These are phyloP conservation scores for Chrysanthemum makinoi DNA, from an alignment of 129 eudicot species.

Conservation along the genomic window DNA sequence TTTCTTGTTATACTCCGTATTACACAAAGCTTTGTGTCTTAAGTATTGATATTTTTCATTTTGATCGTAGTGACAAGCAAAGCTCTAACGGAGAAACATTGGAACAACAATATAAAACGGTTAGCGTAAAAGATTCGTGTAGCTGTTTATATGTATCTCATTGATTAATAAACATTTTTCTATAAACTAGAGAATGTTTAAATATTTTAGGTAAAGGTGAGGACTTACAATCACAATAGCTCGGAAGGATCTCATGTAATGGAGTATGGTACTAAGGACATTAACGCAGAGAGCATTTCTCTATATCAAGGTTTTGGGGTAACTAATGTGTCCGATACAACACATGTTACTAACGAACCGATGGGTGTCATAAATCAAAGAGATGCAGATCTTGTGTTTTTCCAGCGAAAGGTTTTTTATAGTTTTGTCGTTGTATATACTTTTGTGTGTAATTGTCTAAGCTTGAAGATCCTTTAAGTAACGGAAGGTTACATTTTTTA, in stretches of 20 bases:
- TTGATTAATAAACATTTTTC: not conserved
- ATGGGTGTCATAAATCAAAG: constrained; percentile 71
- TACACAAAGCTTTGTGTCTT: too few species aligned
- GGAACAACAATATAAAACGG: constrained; percentile 63
- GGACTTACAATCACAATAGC: constrained; percentile 74
- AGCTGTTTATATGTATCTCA: not conserved
- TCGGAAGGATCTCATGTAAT: constrained; percentile 86
- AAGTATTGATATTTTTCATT: not conserved
- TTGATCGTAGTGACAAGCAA: constrained; percentile 57
- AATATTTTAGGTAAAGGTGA: constrained; percentile 52
- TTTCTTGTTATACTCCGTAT: too few species aligned
- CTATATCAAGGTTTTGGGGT: constrained; percentile 76
- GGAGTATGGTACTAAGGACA: constrained; percentile 69
- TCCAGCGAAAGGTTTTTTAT: constrained; percentile 28
- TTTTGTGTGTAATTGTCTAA: not conserved
- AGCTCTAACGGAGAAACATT: constrained; percentile 62
- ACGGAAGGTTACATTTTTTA: not conserved
- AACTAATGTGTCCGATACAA: constrained; percentile 41
- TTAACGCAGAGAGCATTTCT: constrained; percentile 54
- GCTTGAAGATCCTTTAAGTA: not conserved
- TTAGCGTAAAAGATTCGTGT: constrained; percentile 16
- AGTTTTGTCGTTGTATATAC: not conserved
- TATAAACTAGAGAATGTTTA: too few species aligned
- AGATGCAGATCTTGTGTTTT: constrained; percentile 53
- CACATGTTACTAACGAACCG: not conserved